Evolutionary conservation across 768 basidiomycete species (phyloP), one percentile per base, ranked within the genome.

Genomic region (Coprinopsis strossmayeri): DNA sequence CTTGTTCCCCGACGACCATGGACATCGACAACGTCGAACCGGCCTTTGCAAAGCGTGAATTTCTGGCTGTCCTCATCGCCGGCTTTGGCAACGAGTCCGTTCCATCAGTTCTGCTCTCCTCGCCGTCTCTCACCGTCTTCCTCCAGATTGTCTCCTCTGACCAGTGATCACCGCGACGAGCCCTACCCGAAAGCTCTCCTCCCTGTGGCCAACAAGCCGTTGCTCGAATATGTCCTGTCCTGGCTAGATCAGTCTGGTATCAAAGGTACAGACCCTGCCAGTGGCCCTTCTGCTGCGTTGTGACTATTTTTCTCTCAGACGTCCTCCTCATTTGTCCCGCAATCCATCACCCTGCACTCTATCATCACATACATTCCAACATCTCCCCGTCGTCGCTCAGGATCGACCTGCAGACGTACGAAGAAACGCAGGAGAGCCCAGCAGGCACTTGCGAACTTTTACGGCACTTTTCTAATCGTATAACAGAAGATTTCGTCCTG

Each of bases 161-260:
- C 87, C 20, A 76, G 75, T 53, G 78, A 87, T 59, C 72, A 89
- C 59, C 90, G 89, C 48, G 89, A 90, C 42, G 81, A 83, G 48
- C 79, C 88, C 20, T 86, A 78, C 62, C 87, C 90, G 34, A 97
- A 97, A 61, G 86, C 92, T 5, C 69, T 97, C 5, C 72, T 96
- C 4, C 90, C 92, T 5, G 75, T 97, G 28, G 90, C 82, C 21
- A 95, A 96, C 59, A 85, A 75, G 53, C 91, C 93, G 1, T 80
- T 96, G 69, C 73, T 97, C 50, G 85, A 91, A 60, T 87, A 89
- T 55, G 76, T 79, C 5, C 72, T 97, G 23, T 71, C 78, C 5
- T 97, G 94, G 94, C 65, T 97, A 24, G 88, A 95, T 56, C 78
- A 86, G 34, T 83, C 91, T 10, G 90, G 91, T 18, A 81, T 96